Percentiles rank a stretch among this genome's conserved stretches.
phyloP scores from a whole-genome alignment of 2,329 filamentous ascomycete species.

The Colletotrichum endophyticum region DNA sequence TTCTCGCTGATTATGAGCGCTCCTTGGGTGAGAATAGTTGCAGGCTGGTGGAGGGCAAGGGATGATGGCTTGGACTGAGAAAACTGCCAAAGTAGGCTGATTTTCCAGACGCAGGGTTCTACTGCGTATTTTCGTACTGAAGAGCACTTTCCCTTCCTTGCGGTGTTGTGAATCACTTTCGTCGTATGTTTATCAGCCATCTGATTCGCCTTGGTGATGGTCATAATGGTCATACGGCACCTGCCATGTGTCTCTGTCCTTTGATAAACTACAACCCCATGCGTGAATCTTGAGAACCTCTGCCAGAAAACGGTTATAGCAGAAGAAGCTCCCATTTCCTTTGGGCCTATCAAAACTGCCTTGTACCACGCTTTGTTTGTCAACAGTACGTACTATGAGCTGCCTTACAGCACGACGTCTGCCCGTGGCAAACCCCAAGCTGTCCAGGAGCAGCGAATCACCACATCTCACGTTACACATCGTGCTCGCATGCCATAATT shows the following conservation, averaged over 20 bases:
- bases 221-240: not conserved
- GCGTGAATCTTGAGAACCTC: not conserved
- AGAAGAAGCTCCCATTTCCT: not conserved
- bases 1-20: too few species aligned
- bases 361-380: not conserved
- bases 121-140: not conserved
- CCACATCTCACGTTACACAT: not conserved
- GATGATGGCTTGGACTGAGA: not conserved
- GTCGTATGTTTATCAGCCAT: not conserved
- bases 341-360: not conserved
- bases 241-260: not conserved
- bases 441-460: not conserved
- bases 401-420: not conserved
- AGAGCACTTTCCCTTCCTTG: not conserved
- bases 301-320: not conserved
- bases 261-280: not conserved
- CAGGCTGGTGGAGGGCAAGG: not conserved
- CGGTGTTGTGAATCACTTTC: not conserved
- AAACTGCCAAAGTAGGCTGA: fast-evolving
- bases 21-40: too few species aligned
- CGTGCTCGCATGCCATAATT: not conserved
- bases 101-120: not conserved
- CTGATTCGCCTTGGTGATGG: not conserved
- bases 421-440: not conserved
- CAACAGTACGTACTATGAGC: not conserved